Percentiles rank a stretch among this genome's conserved stretches.
phyloP scores from a whole-genome alignment of 108 stramenopile species.

The Cyclotella baltica region DNA sequence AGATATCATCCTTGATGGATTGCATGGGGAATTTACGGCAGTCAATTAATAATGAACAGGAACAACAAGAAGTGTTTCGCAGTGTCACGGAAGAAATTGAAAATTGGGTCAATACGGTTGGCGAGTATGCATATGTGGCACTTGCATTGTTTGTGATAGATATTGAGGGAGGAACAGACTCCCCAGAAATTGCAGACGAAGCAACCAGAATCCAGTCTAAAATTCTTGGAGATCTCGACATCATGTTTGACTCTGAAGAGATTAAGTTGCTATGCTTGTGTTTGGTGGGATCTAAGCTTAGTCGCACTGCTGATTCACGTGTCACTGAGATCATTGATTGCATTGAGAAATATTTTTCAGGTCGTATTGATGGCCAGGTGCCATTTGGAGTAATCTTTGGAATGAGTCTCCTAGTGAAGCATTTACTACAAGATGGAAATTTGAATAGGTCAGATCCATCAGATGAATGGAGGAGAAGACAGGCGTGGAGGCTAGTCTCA shows the following conservation, averaged over 20 bases:
- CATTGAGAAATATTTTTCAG: conserved; percentile 54
- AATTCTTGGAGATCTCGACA: conserved; percentile 34
- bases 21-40: conserved; percentile 20
- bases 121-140: conserved; percentile 36
- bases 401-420: conserved; percentile 62
- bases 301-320: conserved; percentile 44
- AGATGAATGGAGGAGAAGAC: conserved; percentile 14
- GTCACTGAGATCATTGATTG: conserved; percentile 50
- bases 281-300: conserved; percentile 38
- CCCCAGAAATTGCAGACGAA: conserved; percentile 10
- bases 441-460: conserved; percentile 26
- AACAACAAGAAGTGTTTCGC: conserved; percentile 21
- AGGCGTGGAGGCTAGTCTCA: conserved; percentile 17
- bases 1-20: conserved; percentile 31
- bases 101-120: conserved; percentile 21
- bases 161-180: conserved; percentile 18
- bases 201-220: conserved; percentile 20
- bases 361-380: conserved; percentile 34
- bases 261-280: conserved; percentile 33
- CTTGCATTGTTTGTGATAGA: conserved; percentile 20
- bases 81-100: conserved; percentile 18
- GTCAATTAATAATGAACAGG: conserved; percentile 24
- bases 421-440: conserved; percentile 12
- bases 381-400: conserved; percentile 68
- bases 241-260: conserved; percentile 41